Evolutionary conservation across 768 basidiomycete species (phyloP), one percentile per base, ranked within the genome.

Genomic region (Lentinula boryana): DNA sequence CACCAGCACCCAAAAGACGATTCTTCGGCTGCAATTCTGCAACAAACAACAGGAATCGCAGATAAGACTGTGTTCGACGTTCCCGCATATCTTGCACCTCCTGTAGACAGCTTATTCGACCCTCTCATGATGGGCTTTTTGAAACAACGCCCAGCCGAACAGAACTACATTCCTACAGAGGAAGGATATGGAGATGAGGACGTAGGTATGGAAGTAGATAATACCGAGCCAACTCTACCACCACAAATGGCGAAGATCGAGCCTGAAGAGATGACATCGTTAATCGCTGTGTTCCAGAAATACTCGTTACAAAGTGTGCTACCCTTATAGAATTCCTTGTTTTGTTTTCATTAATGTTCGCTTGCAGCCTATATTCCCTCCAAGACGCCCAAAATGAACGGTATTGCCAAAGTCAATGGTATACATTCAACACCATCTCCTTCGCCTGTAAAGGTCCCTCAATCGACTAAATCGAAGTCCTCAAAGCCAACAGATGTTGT

Each of bases 51-150:
- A 64, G 75, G 71, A 68, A 80, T 72, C 63, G 78, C 78, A 56
- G 75, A 76, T 56, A 71, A 75, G 38, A 72, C 70, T 52, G 71
- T 87, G 40, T 88, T 93, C 66, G 81, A 85, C 64, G 81, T 80
- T 7, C 88, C 93, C 12, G 82, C 89, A 40, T 87, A 93, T 73
- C 80, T 91, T 51, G 79, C 89, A 69, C 91, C 93, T 13, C 84
- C 93, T 5, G 72, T 93, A 60, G 82, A 85, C 56, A 75, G 77
- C 32, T 72, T 96, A 50, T 96, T 91, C 70, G 84, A 88, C 38
- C 73, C 86, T 21, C 58, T 79, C 60, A 74, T 84, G 46, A 66
- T 65, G 7, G 64, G 69, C n/a, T 72, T 76, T 62, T 63, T 82
- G 58, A 71, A 68, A 52, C 62, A 56, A 32, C 71, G 74, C 32